Evolutionary conservation across 2,329 filamentous ascomycete species (phyloP).

Genomic region (Colletotrichum limetticola): DNA sequence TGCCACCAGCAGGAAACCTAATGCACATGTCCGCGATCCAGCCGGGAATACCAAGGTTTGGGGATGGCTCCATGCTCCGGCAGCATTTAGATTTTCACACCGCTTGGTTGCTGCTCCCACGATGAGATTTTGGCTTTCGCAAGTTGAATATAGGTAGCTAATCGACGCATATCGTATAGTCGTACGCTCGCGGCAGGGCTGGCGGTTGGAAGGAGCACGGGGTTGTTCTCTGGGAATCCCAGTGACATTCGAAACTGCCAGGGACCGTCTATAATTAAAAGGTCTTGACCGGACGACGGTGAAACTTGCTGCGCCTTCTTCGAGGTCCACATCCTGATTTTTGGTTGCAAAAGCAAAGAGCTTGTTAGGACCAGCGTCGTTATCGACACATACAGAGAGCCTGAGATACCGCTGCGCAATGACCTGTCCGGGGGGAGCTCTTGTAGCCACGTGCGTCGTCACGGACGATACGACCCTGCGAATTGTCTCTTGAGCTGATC

Average conservation of each 20-base stretch:
- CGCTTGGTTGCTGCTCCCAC: not conserved
- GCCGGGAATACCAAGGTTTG: conserved; percentile 10
- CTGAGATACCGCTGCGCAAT: not conserved
- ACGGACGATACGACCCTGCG: conserved; percentile 28
- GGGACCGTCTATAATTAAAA: conserved; percentile 22
- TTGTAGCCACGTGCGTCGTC: conserved; percentile 24
- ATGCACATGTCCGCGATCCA: conserved; percentile 19
- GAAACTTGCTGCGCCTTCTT: conserved; percentile 44
- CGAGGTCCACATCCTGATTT: conserved; percentile 13
- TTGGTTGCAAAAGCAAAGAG: conserved; percentile 15
- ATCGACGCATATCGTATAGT: not conserved
- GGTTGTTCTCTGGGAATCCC: conserved; percentile 8
- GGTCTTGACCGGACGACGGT: conserved; percentile 35
- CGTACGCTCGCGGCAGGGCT: conserved; percentile 11
- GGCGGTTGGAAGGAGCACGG: not conserved
- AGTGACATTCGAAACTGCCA: conserved; percentile 26
- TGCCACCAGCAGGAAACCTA: conserved; percentile 29
- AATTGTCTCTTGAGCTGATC: not conserved
- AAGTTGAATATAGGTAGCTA: not conserved
- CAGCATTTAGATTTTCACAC: conserved; percentile 6
- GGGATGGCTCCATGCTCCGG: conserved; percentile 7
- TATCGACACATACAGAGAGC: conserved; percentile 1
- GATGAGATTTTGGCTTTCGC: conserved; percentile 8
- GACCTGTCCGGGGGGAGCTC: conserved; percentile 4
- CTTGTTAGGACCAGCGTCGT: conserved; percentile 3